phyloP scores from a whole-genome alignment of 106 monocot genomes.

The Dendrobium huoshanense region DNA sequence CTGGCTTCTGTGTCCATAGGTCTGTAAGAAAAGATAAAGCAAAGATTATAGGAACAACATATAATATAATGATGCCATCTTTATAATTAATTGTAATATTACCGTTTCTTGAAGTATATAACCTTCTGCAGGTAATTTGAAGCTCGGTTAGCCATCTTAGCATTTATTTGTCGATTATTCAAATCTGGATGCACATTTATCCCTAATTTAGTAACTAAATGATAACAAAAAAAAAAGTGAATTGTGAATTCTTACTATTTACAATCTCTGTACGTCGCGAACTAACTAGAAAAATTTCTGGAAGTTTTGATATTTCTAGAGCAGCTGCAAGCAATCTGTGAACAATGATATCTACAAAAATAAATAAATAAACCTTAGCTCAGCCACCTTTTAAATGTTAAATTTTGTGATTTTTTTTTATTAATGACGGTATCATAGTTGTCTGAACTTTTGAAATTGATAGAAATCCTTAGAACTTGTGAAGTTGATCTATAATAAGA shows the following conservation, averaged over 20 bases:
- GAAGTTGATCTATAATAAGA: too few species aligned
- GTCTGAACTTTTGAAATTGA: too few species aligned
- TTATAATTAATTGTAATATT: constrained; percentile 1
- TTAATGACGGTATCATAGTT: too few species aligned
- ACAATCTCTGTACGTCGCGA: constrained; percentile 63
- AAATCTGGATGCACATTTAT: constrained; percentile 39
- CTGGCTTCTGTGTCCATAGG: constrained; percentile 86
- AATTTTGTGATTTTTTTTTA: too few species aligned
- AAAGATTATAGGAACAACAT: constrained; percentile 1
- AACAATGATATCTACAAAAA: constrained; percentile 84
- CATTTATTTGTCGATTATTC: constrained; percentile 92
- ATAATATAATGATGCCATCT: background rate
- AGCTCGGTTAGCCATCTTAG: constrained; percentile 94
- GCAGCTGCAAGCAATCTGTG: constrained; percentile 95
- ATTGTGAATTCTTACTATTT: constrained; percentile 56
- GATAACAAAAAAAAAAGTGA: background rate
- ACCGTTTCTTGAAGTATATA: constrained; percentile 90
- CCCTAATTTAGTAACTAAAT: background rate
- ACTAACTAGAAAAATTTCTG: constrained; percentile 69
- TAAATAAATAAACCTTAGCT: too few species aligned
- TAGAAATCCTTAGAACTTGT: too few species aligned
- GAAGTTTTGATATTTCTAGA: constrained; percentile 74
- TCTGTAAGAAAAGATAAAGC: constrained; percentile 30
- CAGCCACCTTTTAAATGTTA: too few species aligned
- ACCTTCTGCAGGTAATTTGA: constrained; percentile 91